phyloP scores from a whole-genome alignment of 495 filamentous ascomycete genomes.

The Parmelia sp. region DNA sequence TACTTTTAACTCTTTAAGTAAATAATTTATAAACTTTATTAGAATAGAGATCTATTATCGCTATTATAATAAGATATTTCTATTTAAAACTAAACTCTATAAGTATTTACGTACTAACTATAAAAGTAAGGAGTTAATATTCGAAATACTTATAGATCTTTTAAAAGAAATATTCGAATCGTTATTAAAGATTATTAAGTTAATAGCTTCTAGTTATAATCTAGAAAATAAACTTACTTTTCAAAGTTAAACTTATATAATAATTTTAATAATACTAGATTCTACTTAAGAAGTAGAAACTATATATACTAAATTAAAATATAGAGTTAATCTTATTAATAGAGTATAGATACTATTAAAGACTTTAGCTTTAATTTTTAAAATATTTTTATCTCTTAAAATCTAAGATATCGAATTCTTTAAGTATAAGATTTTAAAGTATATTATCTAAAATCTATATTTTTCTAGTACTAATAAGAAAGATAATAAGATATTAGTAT shows the following conservation, averaged over 20 bases:
- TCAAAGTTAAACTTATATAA: not conserved
- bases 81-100: too few relatives aligned
- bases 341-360: not conserved
- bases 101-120: not conserved
- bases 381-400: not conserved
- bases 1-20: too few relatives aligned
- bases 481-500: not conserved
- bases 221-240: not conserved
- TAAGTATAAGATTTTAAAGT: not conserved
- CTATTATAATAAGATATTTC: too few relatives aligned
- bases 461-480: not conserved
- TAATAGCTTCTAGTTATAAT: not conserved
- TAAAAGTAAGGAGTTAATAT: not conserved
- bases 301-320: not conserved
- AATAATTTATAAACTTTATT: too few relatives aligned
- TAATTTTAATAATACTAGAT: not conserved
- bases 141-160: not conserved
- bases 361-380: too few relatives aligned
- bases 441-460: not conserved
- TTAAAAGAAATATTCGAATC: not conserved
- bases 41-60: too few relatives aligned
- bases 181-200: conserved; percentile 6
- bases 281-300: not conserved
- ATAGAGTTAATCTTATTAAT: not conserved
- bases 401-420: not conserved